Base-by-base conservation (phyloP, 192 early-diverging fungal species). In the Entrophospora sp. region DNA sequence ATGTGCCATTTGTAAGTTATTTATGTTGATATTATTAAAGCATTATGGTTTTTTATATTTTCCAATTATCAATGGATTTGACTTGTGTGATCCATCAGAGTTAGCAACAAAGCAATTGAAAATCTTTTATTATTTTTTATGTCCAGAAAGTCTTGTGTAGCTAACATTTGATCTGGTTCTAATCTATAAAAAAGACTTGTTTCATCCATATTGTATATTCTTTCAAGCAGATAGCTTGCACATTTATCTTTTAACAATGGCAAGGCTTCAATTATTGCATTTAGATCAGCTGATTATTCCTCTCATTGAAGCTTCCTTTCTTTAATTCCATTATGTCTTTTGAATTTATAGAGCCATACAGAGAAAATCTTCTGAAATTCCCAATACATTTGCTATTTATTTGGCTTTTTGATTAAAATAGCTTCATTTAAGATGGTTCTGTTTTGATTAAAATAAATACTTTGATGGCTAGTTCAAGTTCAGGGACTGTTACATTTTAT, bases 321-420 rank as follows among this genome's bases (percentile, higher is more conserved):
- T 37, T 59, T 61, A 13, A 77, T 45, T 10, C 71, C 75, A 61
- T 77, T 69, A 38, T 60, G 48, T 36, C 66, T 18, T 34, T 77
- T 77, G 46, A 77, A 77, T 45, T 73, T 73, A 56, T 66, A 51
- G 37, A 77, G 63, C 75, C 69, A 77, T 0, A 69, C 71, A 34
- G 63, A 64, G 18, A 72, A 77, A 44, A 16, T 52, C 45, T 14
- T 65, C 16, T 0, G 67, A 45, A 69, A 77, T 62, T 3, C 42
- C 31, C 28, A 77, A 53, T 13, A 63, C 40, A 0, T 46, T 32
- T 10, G 62, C 57, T 18, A 77, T 34, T 38, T 69, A 66, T 35
- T 71, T 70, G 3, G 61, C 75, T 12, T 44, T 62, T 7, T 52
- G n/a, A 73, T 20, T 12, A 77, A 48, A 52, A 71, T 64, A 2